A percentile compares a stretch with the other conserved stretches of the same genome.
Evolutionary conservation across 2,329 filamentous ascomycete species (phyloP).

Genomic region (Pseudocercospora fijiensis): DNA sequence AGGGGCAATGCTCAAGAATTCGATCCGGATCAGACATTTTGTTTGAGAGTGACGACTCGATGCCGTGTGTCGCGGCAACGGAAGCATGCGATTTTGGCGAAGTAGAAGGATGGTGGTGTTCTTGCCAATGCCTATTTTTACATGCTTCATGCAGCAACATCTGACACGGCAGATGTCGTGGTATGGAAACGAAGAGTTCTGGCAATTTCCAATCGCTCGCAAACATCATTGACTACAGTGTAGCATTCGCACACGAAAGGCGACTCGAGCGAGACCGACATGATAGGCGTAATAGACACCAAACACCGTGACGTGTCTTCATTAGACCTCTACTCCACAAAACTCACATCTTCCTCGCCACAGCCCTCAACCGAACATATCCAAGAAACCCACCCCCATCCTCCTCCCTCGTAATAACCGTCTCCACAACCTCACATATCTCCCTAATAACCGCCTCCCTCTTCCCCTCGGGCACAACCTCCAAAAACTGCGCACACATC

Average conservation of each 20-base stretch:
- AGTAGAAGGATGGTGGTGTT: neutral
- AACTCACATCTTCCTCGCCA: slow-evolving; percentile 38
- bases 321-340: neutral
- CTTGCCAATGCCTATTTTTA: neutral
- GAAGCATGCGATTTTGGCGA: neutral
- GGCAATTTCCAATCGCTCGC: neutral
- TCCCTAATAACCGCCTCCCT: slow-evolving; percentile 56
- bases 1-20: slow-evolving; percentile 22
- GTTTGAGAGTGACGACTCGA: neutral
- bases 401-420: slow-evolving; percentile 53
- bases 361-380: slow-evolving; percentile 48
- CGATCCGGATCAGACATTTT: neutral
- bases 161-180: neutral
- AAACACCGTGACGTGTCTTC: neutral
- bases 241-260: neutral
- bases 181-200: neutral
- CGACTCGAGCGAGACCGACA: neutral
- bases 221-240: neutral
- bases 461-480: slow-evolving; percentile 46
- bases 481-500: slow-evolving; percentile 60
- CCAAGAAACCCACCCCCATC: slow-evolving; percentile 56
- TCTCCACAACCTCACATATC: slow-evolving; percentile 55
- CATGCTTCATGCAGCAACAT: neutral
- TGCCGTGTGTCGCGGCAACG: neutral
- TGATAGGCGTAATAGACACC: neutral